phyloP scores from a whole-genome alignment of 2,329 filamentous ascomycete genomes.

The Chaetomiaceae sp. region DNA sequence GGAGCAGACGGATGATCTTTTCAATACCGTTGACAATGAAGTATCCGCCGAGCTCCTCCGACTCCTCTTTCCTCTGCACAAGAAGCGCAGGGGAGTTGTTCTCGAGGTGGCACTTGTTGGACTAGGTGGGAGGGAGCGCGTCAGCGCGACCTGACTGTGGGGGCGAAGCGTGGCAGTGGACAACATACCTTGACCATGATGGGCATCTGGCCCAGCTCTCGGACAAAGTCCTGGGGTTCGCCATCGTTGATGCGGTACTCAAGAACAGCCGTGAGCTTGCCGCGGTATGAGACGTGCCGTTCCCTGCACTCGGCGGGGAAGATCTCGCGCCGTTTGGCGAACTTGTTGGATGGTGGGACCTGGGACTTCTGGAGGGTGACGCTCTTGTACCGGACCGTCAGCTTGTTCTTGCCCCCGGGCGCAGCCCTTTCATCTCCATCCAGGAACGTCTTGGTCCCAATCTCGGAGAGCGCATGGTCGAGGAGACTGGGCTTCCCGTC shows the following conservation, averaged over 20 bases:
- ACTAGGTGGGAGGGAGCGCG: slow-evolving; percentile 46
- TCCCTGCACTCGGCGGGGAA: slow-evolving; percentile 91
- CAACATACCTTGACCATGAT: slow-evolving; percentile 80
- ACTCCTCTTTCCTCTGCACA: slow-evolving; percentile 86
- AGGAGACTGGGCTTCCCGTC: slow-evolving; percentile 59
- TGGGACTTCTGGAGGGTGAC: slow-evolving; percentile 78
- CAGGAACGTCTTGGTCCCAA: slow-evolving; percentile 81
- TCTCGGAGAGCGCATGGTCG: slow-evolving; percentile 75
- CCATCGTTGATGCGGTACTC: slow-evolving; percentile 86
- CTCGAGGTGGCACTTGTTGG: slow-evolving; percentile 86
- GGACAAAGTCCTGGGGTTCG: slow-evolving; percentile 73
- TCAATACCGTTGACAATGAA: slow-evolving; percentile 98
- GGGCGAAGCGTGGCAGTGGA: background rate
- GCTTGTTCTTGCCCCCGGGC: slow-evolving; percentile 61
- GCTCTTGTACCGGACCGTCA: slow-evolving; percentile 74
- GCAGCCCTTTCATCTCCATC: slow-evolving; percentile 69
- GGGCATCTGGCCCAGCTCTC: slow-evolving; percentile 84
- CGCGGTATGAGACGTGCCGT: slow-evolving; percentile 85
- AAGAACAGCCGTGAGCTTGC: slow-evolving; percentile 75
- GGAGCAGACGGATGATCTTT: slow-evolving; percentile 89
- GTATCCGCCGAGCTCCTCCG: slow-evolving; percentile 93
- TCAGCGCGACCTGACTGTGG: slow-evolving; percentile 22
- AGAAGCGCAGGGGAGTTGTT: slow-evolving; percentile 77
- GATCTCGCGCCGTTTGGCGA: slow-evolving; percentile 77
- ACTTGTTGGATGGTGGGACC: slow-evolving; percentile 78